Base-by-base conservation (phyloP, 257 asterid genomes). In the Rubia yunnanensis region DNA sequence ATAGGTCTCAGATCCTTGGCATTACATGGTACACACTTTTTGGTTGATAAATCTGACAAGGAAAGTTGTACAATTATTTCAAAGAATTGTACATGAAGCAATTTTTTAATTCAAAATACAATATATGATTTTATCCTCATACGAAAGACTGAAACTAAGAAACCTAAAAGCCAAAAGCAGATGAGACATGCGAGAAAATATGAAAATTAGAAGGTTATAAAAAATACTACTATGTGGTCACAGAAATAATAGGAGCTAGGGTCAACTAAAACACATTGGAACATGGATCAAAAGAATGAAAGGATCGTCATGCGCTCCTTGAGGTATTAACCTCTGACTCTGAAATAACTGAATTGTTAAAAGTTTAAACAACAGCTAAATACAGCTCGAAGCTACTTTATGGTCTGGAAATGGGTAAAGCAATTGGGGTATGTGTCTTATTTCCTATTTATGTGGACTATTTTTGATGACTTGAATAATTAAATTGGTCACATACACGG, bases 31-130 rank as follows among this genome's bases (percentile, higher is more conserved):
- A 76, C 79, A 64, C 98, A 92, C 80, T 87, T 92, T 83, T 92
- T 92, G 60, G 75, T 78, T 11, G 94, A 79, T 77, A 92, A 79
- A 81, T 89, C 98, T 92, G 79, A 65, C 68, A 79, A 14, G 54
- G 38, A 38, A 30, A 65, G 15, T 34, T 48, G 52, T 73, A 69
- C 24, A 70, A 31, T 63, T 53, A 39, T 27, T 27, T 35, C 35
- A 0, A 24, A 23, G 14, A 39, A 39, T 57, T 30, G 7, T 26
- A 17, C 9, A 7, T 35, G 5, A 59, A 31, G 39, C 11, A 17
- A 57, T 23, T 28, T 15, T 27, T n/a, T 15, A 34, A 52, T 36
- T 30, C 24, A 20, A n/a, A 15, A 26, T 34, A 10, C 38, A 13
- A 22, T 24, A 30, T 24, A 32, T n/a, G 26, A 17, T 4, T 10